phyloP scores from a whole-genome alignment of 345 rosid genomes.

The Bruguiera sexangula region DNA sequence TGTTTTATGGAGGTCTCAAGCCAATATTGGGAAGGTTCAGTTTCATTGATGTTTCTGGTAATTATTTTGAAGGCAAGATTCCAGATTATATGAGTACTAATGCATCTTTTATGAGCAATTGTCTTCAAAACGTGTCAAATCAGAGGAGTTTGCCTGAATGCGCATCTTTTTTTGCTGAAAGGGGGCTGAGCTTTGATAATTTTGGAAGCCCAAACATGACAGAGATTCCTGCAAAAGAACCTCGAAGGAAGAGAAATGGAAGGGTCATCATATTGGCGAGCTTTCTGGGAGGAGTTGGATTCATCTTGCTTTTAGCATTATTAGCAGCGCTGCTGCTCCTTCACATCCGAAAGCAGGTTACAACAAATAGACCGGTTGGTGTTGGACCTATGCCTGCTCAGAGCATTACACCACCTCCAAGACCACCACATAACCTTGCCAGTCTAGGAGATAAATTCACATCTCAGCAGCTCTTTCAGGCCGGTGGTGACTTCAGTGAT shows the following conservation, averaged over 20 bases:
- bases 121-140: constrained; percentile 53
- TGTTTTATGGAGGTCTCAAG: constrained; percentile 65
- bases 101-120: constrained; percentile 59
- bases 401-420: constrained; percentile 43
- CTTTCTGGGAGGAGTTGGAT: constrained; percentile 61
- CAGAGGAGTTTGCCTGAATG: constrained; percentile 63
- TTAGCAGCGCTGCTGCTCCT: constrained; percentile 44
- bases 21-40: constrained; percentile 48
- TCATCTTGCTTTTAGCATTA: constrained; percentile 38
- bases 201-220: constrained; percentile 65
- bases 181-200: constrained; percentile 68
- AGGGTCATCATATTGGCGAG: constrained; percentile 51
- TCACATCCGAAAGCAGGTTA: constrained; percentile 41
- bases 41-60: constrained; percentile 54
- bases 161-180: constrained; percentile 54
- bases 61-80: constrained; percentile 79
- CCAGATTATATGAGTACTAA: constrained; percentile 49
- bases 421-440: constrained; percentile 46
- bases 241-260: constrained; percentile 41
- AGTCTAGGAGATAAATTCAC: constrained; percentile 70
- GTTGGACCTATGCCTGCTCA: constrained; percentile 56
- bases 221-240: constrained; percentile 17
- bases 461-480: constrained; percentile 68
- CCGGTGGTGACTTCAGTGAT: constrained; percentile 64
- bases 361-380: constrained; percentile 41